Percentiles rank a stretch among this genome's conserved stretches.
Evolutionary conservation across 805 yeast genomes (phyloP).

Genomic region (Candida insectalens): DNA sequence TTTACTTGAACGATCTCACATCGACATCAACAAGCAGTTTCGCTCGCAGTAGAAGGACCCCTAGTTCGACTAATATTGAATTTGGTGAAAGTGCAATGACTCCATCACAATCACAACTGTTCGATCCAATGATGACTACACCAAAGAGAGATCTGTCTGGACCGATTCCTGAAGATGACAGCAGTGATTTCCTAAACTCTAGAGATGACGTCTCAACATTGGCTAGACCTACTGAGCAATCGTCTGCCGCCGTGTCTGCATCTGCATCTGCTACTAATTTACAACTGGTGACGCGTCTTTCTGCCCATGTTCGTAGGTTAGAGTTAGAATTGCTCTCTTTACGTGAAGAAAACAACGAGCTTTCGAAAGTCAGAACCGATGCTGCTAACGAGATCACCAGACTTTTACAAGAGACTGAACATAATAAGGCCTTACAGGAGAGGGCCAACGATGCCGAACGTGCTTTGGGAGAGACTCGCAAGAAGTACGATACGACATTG

Average conservation of each 20-base stretch:
- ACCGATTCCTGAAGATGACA: neutral
- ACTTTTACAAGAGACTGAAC: constrained; percentile 46
- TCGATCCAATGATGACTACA: neutral
- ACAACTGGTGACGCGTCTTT: constrained; percentile 66
- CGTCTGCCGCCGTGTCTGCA: constrained; percentile 7
- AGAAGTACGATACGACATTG: constrained; percentile 37
- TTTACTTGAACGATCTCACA: constrained; percentile 24
- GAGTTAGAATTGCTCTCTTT: constrained; percentile 67
- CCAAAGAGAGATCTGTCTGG: neutral
- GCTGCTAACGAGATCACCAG: constrained; percentile 61
- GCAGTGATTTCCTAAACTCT: neutral
- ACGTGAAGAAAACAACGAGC: constrained; percentile 49
- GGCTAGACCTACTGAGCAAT: constrained; percentile 1
- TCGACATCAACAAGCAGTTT: constrained; percentile 9
- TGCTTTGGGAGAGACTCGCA: constrained; percentile 10
- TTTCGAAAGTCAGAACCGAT: constrained; percentile 48
- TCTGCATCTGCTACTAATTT: constrained; percentile 23
- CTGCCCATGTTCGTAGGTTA: constrained; percentile 65
- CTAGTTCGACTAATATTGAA: constrained; percentile 17
- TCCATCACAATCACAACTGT: constrained; percentile 17
- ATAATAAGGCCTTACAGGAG: constrained; percentile 24
- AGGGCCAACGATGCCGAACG: constrained; percentile 14
- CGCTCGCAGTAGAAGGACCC: neutral
- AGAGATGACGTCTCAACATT: constrained; percentile 5
- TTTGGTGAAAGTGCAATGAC: constrained; percentile 42